phyloP scores from a whole-genome alignment of 2,329 filamentous ascomycete species.

The Penicillium vulpinum region DNA sequence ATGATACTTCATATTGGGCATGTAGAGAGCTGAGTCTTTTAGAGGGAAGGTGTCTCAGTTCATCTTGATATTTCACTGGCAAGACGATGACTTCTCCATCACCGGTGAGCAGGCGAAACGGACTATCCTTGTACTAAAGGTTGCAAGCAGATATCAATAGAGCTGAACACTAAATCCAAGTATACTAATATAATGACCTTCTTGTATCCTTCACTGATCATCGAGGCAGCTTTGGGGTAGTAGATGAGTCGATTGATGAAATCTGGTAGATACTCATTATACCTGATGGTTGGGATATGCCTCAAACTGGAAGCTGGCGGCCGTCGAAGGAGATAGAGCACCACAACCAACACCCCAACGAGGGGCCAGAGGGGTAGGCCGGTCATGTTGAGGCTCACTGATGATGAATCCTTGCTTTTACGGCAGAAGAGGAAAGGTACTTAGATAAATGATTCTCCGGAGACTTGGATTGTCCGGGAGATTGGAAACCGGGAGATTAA shows the following conservation, averaged over 20 bases:
- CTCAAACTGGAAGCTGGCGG: slow-evolving; percentile 9
- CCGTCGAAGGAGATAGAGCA: slow-evolving; percentile 11
- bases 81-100: slow-evolving; percentile 33
- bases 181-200: slow-evolving; percentile 21
- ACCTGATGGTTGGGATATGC: slow-evolving; percentile 27
- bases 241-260: slow-evolving; percentile 30
- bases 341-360: slow-evolving; percentile 9
- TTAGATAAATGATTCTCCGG: slow-evolving; percentile 1
- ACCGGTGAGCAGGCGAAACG: slow-evolving; percentile 31
- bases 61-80: slow-evolving; percentile 28
- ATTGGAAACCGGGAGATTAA: background rate
- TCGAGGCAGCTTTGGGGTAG: slow-evolving; percentile 21
- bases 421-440: background rate
- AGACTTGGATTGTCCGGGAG: background rate
- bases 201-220: slow-evolving; percentile 30
- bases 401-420: background rate
- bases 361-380: slow-evolving; percentile 8
- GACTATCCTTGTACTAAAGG: slow-evolving; percentile 27
- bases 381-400: slow-evolving; percentile 5
- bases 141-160: background rate
- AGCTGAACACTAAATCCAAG: background rate
- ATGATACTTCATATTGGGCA: slow-evolving; percentile 30
- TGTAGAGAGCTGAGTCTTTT: slow-evolving; percentile 28
- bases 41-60: slow-evolving; percentile 22
- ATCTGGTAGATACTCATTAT: slow-evolving; percentile 21